Conservation (phyloP, 805 yeast genomes). For the Alloascoidea africana region DNA sequence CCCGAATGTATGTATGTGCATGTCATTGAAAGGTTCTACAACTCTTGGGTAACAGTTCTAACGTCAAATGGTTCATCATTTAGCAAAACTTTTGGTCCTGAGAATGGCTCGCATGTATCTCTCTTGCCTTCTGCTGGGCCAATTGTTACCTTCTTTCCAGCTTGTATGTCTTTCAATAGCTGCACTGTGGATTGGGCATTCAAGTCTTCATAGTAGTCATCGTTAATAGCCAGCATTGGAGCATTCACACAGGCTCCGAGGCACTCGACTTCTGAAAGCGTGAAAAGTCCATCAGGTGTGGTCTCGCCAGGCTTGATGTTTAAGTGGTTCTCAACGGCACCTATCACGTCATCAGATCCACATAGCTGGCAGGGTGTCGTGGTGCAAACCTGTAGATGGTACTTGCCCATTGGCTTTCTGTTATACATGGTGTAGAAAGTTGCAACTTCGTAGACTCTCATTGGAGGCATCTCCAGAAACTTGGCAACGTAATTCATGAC, state of each 20-base stretch:
- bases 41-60: conserved; percentile 47
- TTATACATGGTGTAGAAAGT: conserved; percentile 87
- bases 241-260: conserved; percentile 88
- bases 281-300: conserved; percentile 58
- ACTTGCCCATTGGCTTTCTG: conserved; percentile 76
- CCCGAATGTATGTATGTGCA: too few species aligned
- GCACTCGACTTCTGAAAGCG: conserved; percentile 81
- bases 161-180: conserved; percentile 45
- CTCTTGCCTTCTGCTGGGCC: conserved; percentile 60
- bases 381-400: conserved; percentile 73
- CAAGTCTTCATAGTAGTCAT: conserved; percentile 72
- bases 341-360: conserved; percentile 67
- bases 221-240: conserved; percentile 77
- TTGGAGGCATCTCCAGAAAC: conserved; percentile 76
- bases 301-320: conserved; percentile 65
- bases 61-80: conserved; percentile 53
- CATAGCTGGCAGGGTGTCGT: conserved; percentile 84
- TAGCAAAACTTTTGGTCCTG: conserved; percentile 50
- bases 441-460: conserved; percentile 89
- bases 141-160: conserved; percentile 42
- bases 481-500: conserved; percentile 87
- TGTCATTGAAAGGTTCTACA: too few species aligned
- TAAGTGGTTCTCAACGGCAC: conserved; percentile 45
- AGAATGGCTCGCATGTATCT: conserved; percentile 61
- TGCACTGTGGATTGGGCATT: conserved; percentile 49